Conservation (phyloP, 176 grass and related monocot genomes). For the Bothriochloa decipiens region DNA sequence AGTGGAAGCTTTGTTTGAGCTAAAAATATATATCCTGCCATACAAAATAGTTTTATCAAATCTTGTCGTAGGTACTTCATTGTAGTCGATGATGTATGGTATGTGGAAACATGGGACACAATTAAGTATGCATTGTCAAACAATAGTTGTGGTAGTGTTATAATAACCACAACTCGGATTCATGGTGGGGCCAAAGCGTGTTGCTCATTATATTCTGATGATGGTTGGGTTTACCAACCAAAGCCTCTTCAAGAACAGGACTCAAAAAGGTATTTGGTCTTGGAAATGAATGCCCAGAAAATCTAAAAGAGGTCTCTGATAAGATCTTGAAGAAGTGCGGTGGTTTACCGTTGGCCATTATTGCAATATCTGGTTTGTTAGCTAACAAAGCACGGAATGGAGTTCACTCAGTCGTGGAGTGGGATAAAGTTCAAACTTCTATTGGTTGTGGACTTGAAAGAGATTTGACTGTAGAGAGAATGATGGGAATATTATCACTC, state of each 20-base stretch:
- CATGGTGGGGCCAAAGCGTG: conserved; percentile 24
- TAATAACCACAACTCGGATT: conserved; percentile 17
- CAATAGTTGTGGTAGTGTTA: neutral
- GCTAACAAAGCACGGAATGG: neutral
- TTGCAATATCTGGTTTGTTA: conserved; percentile 1
- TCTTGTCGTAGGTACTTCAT: neutral
- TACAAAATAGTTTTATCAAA: neutral
- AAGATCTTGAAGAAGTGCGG: neutral
- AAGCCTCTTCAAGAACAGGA: neutral
- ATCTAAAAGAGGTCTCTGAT: neutral
- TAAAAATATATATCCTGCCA: accelerated
- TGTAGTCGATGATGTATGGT: conserved; percentile 11
- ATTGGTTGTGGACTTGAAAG: neutral
- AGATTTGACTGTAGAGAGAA: neutral
- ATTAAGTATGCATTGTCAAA: neutral
- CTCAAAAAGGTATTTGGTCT: neutral
- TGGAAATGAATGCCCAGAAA: neutral
- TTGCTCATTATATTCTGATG: neutral
- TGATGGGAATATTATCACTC: neutral
- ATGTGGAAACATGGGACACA: neutral
- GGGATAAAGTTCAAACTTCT: conserved; percentile 21
- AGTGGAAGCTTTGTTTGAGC: no score
- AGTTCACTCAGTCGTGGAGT: neutral
- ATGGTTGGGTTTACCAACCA: neutral
- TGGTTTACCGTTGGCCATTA: neutral